Evolutionary conservation across 106 monocot genomes (phyloP).

Genomic region (Alisma plantagoaquatica): DNA sequence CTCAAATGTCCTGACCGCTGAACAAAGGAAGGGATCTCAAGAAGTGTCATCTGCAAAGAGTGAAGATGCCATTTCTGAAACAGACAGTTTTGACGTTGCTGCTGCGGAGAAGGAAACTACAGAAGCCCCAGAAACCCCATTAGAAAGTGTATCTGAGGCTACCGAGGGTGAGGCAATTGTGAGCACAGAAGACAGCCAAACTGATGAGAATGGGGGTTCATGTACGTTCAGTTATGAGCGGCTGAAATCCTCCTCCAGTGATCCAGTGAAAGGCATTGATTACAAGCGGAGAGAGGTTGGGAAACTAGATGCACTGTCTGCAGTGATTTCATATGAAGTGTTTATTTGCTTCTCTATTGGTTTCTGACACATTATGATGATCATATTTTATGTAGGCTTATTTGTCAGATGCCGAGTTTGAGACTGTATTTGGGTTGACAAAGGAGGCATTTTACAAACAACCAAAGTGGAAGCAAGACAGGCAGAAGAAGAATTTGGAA

Average conservation of each 20-base stretch:
- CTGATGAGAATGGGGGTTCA: constrained; percentile 29
- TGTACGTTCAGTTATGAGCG: constrained; percentile 65
- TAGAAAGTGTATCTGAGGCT: constrained; percentile 24
- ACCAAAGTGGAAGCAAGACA: constrained; percentile 91
- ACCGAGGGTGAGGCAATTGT: too few species aligned
- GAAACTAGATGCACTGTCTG: too few species aligned
- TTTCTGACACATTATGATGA: too few species aligned
- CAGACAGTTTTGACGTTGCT: too few species aligned
- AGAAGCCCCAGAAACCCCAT: constrained; percentile 17
- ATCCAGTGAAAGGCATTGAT: constrained; percentile 71
- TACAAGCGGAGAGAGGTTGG: constrained; percentile 74
- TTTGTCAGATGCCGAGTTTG: constrained; percentile 65
- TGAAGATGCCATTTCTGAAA: too few species aligned
- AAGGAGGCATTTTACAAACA: constrained; percentile 67
- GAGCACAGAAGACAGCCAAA: constrained; percentile 12
- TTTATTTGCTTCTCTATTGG: too few species aligned
- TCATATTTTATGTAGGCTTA: too few species aligned
- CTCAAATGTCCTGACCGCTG: too few species aligned
- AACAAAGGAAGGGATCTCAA: constrained; percentile 9
- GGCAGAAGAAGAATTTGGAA: constrained; percentile 72
- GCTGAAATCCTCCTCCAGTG: constrained; percentile 60
- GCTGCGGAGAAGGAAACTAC: constrained; percentile 12
- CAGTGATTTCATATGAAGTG: too few species aligned
- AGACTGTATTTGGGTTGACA: constrained; percentile 52
- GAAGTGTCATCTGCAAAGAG: constrained; percentile 21